Evolutionary conservation across 768 basidiomycete species (phyloP).

Genomic region (Mycena capillaripes): DNA sequence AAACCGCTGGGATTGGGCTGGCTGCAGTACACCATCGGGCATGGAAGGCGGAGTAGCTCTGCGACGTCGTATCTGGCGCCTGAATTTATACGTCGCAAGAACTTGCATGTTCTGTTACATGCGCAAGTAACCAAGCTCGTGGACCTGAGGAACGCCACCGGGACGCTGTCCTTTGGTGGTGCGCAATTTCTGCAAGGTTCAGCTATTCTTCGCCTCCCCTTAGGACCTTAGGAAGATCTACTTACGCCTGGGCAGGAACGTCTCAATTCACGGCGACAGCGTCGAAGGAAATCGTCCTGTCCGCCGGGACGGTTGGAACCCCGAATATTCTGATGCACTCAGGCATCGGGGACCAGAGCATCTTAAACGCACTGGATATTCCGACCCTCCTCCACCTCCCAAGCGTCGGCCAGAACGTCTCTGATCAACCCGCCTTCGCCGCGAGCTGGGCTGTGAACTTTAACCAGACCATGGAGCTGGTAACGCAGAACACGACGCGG

Average conservation of each 20-base stretch:
- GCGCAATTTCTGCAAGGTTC: conserved; percentile 27
- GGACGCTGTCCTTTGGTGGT: neutral
- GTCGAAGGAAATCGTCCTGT: neutral
- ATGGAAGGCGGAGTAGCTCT: conserved; percentile 35
- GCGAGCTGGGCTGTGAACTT: neutral
- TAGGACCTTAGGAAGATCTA: neutral
- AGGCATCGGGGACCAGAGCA: neutral
- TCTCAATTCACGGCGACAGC: neutral
- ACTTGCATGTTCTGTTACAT: conserved; percentile 45
- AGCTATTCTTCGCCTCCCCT: neutral
- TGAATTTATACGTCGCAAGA: conserved; percentile 40
- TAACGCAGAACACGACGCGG: neutral
- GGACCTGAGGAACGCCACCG: neutral
- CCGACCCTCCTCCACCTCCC: neutral
- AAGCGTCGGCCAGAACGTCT: neutral
- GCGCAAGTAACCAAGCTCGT: conserved; percentile 38
- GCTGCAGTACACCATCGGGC: conserved; percentile 40
- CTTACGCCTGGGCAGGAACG: neutral
- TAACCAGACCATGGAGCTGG: neutral
- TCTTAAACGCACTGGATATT: neutral
- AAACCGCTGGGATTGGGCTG: conserved; percentile 45
- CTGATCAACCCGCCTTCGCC: neutral
- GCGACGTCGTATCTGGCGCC: conserved; percentile 46
- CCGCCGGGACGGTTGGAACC: neutral
- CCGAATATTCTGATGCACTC: neutral